These are phyloP conservation scores for Ogataea nitratoaversa DNA, from an alignment of 805 yeast species.

Conservation along the genomic window DNA sequence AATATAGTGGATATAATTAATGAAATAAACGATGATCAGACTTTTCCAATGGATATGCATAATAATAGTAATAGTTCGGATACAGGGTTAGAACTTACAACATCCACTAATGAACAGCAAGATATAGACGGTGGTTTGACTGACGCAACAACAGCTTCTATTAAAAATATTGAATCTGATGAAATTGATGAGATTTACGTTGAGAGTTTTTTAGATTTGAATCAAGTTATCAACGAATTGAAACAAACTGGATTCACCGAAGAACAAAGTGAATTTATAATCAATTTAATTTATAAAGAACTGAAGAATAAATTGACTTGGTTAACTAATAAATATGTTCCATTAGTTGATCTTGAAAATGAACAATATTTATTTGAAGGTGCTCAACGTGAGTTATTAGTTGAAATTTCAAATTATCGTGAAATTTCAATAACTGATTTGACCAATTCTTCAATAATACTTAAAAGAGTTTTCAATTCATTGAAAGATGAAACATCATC, in stretches of 20 bases:
- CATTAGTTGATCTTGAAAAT: slow-evolving; percentile 71
- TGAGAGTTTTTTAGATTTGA: slow-evolving; percentile 54
- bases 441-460: slow-evolving; percentile 58
- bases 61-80: not conserved
- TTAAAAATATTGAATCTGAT: not conserved
- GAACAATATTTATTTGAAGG: slow-evolving; percentile 88
- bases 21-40: slow-evolving; percentile 27
- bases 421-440: slow-evolving; percentile 65
- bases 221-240: slow-evolving; percentile 52
- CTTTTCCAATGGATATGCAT: slow-evolving; percentile 12
- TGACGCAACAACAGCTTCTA: too few species aligned
- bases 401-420: slow-evolving; percentile 70
- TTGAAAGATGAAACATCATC: slow-evolving; percentile 72
- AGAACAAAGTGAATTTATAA: slow-evolving; percentile 55
- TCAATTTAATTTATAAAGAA: slow-evolving; percentile 38
- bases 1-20: slow-evolving; percentile 27
- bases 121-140: too few species aligned
- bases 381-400: slow-evolving; percentile 80
- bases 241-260: slow-evolving; percentile 54
- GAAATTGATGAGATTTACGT: slow-evolving; percentile 21
- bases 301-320: slow-evolving; percentile 39
- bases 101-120: not conserved
- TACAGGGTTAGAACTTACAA: not conserved
- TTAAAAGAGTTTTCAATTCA: slow-evolving; percentile 69
- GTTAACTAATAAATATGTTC: slow-evolving; percentile 45